Conservation (phyloP, 2,329 filamentous ascomycete species). For the Tolypocladium pustulatum region DNA sequence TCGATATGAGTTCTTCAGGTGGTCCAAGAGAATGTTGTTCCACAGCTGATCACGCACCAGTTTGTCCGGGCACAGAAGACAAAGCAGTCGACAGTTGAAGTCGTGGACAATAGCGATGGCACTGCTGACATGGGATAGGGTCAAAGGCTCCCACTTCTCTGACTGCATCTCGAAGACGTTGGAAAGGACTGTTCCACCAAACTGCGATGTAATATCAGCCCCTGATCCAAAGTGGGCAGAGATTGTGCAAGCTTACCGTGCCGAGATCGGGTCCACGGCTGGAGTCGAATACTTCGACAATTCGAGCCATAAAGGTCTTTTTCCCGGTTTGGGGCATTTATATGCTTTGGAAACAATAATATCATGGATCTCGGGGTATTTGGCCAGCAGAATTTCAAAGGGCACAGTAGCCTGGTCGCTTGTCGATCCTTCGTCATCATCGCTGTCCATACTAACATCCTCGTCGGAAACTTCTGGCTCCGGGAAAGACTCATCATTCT, state of each 20-base stretch:
- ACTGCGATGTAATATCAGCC: conserved; percentile 12
- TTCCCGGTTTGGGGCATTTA: neutral
- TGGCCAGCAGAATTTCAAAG: neutral
- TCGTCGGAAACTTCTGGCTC: too few relatives aligned
- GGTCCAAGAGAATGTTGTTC: conserved; percentile 29
- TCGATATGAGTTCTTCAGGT: conserved; percentile 33
- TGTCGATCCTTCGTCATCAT: neutral
- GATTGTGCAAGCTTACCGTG: neutral
- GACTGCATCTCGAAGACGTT: conserved; percentile 42
- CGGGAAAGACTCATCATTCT: too few relatives aligned
- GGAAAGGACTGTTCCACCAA: conserved; percentile 27
- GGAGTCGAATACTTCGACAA: conserved; percentile 6
- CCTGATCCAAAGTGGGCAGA: neutral
- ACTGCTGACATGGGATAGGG: conserved; percentile 37
- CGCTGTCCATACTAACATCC: too few relatives aligned
- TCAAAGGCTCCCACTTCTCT: conserved; percentile 38
- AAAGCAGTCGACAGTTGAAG: conserved; percentile 36
- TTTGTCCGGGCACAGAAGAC: conserved; percentile 29
- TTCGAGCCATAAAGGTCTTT: conserved; percentile 10
- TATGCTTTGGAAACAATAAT: neutral
- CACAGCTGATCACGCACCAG: conserved; percentile 31
- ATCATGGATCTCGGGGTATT: conserved; percentile 2
- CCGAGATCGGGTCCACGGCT: conserved; percentile 6
- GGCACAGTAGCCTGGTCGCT: neutral
- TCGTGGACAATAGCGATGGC: conserved; percentile 39